These are phyloP conservation scores for Arthrobotrys pseudoclavata DNA, from an alignment of 2,329 filamentous ascomycete genomes.

Conservation along the genomic window DNA sequence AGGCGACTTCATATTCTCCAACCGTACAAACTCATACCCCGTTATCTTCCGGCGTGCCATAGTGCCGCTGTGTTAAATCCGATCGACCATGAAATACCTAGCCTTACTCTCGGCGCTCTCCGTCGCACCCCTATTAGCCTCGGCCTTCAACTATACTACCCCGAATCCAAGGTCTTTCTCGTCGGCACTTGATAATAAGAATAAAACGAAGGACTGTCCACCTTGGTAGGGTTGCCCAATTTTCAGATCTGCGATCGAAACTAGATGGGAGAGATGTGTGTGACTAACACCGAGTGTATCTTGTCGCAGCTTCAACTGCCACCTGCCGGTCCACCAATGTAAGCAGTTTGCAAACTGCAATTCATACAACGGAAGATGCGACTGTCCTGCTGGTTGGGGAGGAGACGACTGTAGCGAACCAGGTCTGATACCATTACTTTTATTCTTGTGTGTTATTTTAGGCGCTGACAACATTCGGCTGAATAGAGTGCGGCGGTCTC, in stretches of 20 bases:
- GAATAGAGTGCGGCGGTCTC: conserved; percentile 83
- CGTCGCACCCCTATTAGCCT: conserved; percentile 55
- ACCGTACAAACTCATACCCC: neutral
- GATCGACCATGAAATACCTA: conserved; percentile 70
- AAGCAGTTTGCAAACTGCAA: conserved; percentile 92
- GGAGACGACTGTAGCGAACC: conserved; percentile 93
- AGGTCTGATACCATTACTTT: conserved; percentile 68
- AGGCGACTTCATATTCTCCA: conserved; percentile 7
- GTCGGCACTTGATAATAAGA: conserved; percentile 74
- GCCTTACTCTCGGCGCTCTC: conserved; percentile 67
- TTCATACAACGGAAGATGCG: conserved; percentile 89
- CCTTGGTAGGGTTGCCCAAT: conserved; percentile 74
- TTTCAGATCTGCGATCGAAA: neutral
- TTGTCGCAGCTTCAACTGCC: conserved; percentile 89
- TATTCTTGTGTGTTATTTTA: neutral
- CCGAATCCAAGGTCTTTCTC: conserved; percentile 75
- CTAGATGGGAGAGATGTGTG: neutral
- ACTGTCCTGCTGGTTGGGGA: conserved; percentile 91
- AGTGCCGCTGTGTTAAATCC: conserved; percentile 65
- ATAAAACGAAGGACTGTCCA: conserved; percentile 81
- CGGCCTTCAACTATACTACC: conserved; percentile 71
- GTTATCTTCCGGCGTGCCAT: conserved; percentile 36
- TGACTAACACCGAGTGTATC: conserved; percentile 61
- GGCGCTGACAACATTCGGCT: conserved; percentile 13
- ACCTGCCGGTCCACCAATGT: conserved; percentile 90